These are phyloP conservation scores for Wickerhamomyces queroliae DNA, from an alignment of 805 yeast species.

Conservation along the genomic window DNA sequence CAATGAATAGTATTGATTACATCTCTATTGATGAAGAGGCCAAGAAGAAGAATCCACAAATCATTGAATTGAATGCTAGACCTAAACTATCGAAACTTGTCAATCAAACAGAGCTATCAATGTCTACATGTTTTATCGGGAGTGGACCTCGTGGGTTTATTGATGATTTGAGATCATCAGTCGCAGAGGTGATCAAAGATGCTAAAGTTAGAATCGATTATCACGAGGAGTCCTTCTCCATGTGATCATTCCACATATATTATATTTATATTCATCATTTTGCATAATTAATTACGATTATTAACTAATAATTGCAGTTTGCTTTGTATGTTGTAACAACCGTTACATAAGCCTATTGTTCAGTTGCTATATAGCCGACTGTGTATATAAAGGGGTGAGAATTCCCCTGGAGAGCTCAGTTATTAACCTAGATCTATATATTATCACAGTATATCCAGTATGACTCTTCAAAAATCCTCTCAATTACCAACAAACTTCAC, in stretches of 20 bases:
- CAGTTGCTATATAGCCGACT: no score
- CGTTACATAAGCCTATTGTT: no score
- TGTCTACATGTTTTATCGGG: slow-evolving; percentile 42
- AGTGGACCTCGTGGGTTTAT: slow-evolving; percentile 61
- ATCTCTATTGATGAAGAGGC: slow-evolving; percentile 4
- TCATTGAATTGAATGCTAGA: slow-evolving; percentile 7
- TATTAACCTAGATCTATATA: no score
- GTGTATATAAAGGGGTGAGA: no score
- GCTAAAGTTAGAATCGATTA: slow-evolving; percentile 24
- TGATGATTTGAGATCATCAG: slow-evolving; percentile 47
- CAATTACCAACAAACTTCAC: not conserved
- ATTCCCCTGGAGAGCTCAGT: no score
- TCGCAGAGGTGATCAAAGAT: slow-evolving; percentile 32
- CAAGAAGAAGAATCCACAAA: not conserved
- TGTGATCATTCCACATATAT: slow-evolving; percentile 5
- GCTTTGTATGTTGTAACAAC: no score
- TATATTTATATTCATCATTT: not conserved
- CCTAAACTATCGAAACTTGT: slow-evolving; percentile 10
- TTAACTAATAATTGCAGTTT: no score
- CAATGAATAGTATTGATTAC: not conserved
- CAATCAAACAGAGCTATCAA: slow-evolving; percentile 23
- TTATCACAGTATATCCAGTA: not conserved
- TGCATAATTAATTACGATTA: not conserved
- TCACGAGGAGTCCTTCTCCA: slow-evolving; percentile 25
- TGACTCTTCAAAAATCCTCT: not conserved